Conservation (phyloP, 2,329 filamentous ascomycete genomes). For the Lecanosticta acicola region DNA sequence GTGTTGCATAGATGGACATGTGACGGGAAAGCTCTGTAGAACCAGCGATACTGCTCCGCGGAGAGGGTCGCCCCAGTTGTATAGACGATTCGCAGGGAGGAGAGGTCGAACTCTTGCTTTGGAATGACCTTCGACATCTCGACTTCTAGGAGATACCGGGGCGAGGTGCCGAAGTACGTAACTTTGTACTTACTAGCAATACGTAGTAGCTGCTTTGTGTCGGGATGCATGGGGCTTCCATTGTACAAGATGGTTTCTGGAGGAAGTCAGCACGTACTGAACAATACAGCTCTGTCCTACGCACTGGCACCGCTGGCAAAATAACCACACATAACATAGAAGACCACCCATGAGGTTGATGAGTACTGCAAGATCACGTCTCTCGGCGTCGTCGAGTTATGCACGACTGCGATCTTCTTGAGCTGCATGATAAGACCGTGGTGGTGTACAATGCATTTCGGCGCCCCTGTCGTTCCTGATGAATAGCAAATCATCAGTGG, state of each 20-base stretch:
- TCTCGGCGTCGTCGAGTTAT: slow-evolving; percentile 38
- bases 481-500: slow-evolving; percentile 43
- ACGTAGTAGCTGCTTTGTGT: slow-evolving; percentile 33
- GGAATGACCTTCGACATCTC: slow-evolving; percentile 35
- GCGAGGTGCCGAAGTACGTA: slow-evolving; percentile 42
- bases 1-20: slow-evolving; percentile 39
- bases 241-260: slow-evolving; percentile 38
- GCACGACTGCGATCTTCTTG: slow-evolving; percentile 41
- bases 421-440: slow-evolving; percentile 41
- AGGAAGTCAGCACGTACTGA: background rate
- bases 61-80: slow-evolving; percentile 44
- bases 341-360: slow-evolving; percentile 46
- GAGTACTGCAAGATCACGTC: slow-evolving; percentile 44
- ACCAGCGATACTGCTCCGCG: slow-evolving; percentile 41
- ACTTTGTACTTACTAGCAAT: slow-evolving; percentile 35
- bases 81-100: slow-evolving; percentile 38
- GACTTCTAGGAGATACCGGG: slow-evolving; percentile 43
- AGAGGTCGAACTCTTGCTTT: slow-evolving; percentile 36
- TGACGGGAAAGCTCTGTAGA: slow-evolving; percentile 40
- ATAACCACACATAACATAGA: slow-evolving; percentile 33
- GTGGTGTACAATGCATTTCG: slow-evolving; percentile 43
- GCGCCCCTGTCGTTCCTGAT: slow-evolving; percentile 40
- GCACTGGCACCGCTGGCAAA: slow-evolving; percentile 1
- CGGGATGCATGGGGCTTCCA: slow-evolving; percentile 40
- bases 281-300: no score